A percentile compares a stretch with the other conserved stretches of the same genome.
Evolutionary conservation across 2,329 filamentous ascomycete species (phyloP).

Genomic region (Ophiocordyceps camponoti-leonardi): DNA sequence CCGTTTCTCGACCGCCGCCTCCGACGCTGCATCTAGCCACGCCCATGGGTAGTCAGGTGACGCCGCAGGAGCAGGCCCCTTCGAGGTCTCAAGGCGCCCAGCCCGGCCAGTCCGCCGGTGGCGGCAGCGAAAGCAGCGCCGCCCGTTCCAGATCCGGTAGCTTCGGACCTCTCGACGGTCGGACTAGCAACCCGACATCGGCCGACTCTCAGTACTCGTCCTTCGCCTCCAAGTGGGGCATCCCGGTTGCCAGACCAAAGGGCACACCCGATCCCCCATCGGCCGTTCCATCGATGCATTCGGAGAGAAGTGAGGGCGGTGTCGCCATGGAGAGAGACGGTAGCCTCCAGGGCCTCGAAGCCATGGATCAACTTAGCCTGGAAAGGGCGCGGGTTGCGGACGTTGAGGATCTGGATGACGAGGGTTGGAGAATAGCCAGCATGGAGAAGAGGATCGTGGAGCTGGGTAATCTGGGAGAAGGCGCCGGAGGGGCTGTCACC

Average conservation of each 20-base stretch:
- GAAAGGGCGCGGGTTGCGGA: constrained; percentile 74
- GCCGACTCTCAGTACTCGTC: constrained; percentile 82
- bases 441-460: constrained; percentile 77
- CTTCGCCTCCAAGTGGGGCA: constrained; percentile 57
- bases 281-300: constrained; percentile 72
- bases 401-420: constrained; percentile 87
- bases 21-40: constrained; percentile 77
- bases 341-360: constrained; percentile 60
- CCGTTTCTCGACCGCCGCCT: constrained; percentile 32
- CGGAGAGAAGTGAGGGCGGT: constrained; percentile 60
- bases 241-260: constrained; percentile 45
- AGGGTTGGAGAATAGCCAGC: constrained; percentile 87
- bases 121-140: constrained; percentile 63
- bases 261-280: constrained; percentile 73
- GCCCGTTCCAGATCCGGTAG: constrained; percentile 71
- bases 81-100: constrained; percentile 31
- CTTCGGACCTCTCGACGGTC: constrained; percentile 60
- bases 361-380: constrained; percentile 62
- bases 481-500: constrained; percentile 89
- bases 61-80: constrained; percentile 48
- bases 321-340: constrained; percentile 67
- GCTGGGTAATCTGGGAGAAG: constrained; percentile 79
- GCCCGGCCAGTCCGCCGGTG: constrained; percentile 50
- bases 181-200: constrained; percentile 65
- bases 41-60: constrained; percentile 64